Evolutionary conservation across 495 filamentous ascomycete species (phyloP).

Genomic region (Viridothelium virens): DNA sequence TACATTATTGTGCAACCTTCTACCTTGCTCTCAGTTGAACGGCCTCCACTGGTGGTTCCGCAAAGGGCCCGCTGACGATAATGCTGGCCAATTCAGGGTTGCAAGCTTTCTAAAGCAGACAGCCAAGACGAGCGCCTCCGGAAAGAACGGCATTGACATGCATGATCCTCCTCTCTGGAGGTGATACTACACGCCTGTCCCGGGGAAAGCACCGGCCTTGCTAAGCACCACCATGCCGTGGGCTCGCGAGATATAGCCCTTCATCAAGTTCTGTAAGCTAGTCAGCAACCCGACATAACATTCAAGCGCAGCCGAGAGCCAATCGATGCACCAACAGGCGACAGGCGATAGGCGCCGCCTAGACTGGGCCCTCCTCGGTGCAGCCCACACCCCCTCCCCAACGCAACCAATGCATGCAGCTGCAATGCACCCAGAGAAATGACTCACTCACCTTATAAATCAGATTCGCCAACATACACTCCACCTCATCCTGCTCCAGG

Average conservation of each 20-base stretch:
- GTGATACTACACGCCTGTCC: constrained; percentile 64
- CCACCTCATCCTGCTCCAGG: constrained; percentile 85
- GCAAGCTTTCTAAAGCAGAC: not conserved
- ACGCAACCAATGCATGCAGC: not conserved
- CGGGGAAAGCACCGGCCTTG: constrained; percentile 85
- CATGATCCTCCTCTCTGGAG: not conserved
- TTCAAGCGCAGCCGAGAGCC: not conserved
- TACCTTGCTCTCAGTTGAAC: not conserved
- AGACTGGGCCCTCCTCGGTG: not conserved
- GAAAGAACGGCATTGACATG: not conserved
- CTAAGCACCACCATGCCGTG: constrained; percentile 82
- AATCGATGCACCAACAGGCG: not conserved
- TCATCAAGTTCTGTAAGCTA: constrained; percentile 69
- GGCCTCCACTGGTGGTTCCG: no score
- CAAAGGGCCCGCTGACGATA: not conserved
- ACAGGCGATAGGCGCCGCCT: not conserved
- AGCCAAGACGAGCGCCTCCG: not conserved
- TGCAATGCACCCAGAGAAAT: not conserved
- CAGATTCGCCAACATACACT: constrained; percentile 87
- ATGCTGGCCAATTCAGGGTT: not conserved
- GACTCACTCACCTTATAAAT: constrained; percentile 73
- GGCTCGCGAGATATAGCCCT: constrained; percentile 92
- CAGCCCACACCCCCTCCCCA: not conserved
- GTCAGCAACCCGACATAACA: not conserved
- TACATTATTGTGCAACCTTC: not conserved